Conservation (phyloP, 805 yeast species). For the Spencermartinsiella europaea region DNA sequence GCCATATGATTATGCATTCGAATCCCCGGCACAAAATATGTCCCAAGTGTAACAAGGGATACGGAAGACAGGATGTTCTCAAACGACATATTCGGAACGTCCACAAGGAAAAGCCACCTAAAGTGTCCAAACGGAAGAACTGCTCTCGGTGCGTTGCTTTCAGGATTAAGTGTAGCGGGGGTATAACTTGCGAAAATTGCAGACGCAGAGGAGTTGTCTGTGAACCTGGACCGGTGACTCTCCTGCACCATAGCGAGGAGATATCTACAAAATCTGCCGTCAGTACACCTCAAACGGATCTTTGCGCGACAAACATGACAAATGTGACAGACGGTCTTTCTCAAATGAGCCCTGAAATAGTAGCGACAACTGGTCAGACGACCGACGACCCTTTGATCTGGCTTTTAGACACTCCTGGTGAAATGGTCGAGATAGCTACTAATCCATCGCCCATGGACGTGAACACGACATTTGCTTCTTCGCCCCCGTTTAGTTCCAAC, state of each 20-base stretch:
- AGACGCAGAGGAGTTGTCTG: not conserved
- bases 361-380: too few species aligned
- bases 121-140: slow-evolving; percentile 1
- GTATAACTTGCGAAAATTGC: slow-evolving; percentile 3
- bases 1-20: slow-evolving; percentile 2
- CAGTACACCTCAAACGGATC: too few species aligned
- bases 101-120: slow-evolving; percentile 5
- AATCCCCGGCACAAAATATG: not conserved
- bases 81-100: slow-evolving; percentile 5
- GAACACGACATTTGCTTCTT: too few species aligned
- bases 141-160: slow-evolving; percentile 5
- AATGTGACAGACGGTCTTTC: too few species aligned
- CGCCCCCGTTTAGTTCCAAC: too few species aligned
- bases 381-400: too few species aligned
- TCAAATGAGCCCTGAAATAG: too few species aligned
- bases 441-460: too few species aligned
- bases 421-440: too few species aligned
- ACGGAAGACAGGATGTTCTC: slow-evolving; percentile 4
- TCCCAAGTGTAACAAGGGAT: slow-evolving; percentile 8
- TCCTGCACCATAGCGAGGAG: not conserved
- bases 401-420: too few species aligned
- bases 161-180: slow-evolving; percentile 4
- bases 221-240: slow-evolving; percentile 1
- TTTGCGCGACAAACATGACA: too few species aligned
- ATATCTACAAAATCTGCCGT: too few species aligned